Evolutionary conservation across 2,329 filamentous ascomycete species (phyloP).

Genomic region (Berkeleyomyces basicola): DNA sequence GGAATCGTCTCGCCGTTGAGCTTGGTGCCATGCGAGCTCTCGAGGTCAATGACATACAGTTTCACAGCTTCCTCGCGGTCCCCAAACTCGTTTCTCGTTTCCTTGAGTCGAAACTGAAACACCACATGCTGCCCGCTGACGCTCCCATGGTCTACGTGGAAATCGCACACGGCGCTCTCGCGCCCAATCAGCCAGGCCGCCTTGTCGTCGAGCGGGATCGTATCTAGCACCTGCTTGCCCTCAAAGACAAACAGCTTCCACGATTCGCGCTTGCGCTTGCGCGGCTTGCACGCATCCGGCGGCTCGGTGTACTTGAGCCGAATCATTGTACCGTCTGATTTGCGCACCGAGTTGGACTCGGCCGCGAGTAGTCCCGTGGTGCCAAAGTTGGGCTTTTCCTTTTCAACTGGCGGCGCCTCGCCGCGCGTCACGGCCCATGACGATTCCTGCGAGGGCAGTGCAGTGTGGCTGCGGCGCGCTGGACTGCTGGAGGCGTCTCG

Average conservation of each 20-base stretch:
- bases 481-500: not conserved
- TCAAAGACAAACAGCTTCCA: constrained; percentile 96
- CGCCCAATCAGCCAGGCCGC: constrained; percentile 87
- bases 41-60: constrained; percentile 85
- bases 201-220: constrained; percentile 54
- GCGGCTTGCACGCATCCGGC: constrained; percentile 75
- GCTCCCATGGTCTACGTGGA: constrained; percentile 76
- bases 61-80: constrained; percentile 64
- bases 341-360: constrained; percentile 61
- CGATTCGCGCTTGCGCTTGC: constrained; percentile 42
- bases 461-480: constrained; percentile 19
- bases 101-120: constrained; percentile 76
- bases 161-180: constrained; percentile 64
- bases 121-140: constrained; percentile 92
- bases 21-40: constrained; percentile 78
- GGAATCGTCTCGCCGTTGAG: constrained; percentile 64
- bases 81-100: constrained; percentile 72
- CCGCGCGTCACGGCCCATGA: constrained; percentile 41
- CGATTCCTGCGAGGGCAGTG: constrained; percentile 43
- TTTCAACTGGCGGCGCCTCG: constrained; percentile 32
- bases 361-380: constrained; percentile 70
- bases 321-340: constrained; percentile 57
- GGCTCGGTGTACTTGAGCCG: constrained; percentile 95
- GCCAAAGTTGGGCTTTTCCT: constrained; percentile 78
- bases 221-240: constrained; percentile 61